Evolutionary conservation across 495 filamentous ascomycete species (phyloP), one percentile per base, ranked within the genome.

Genomic region (Xanthoparmelia taractica): DNA sequence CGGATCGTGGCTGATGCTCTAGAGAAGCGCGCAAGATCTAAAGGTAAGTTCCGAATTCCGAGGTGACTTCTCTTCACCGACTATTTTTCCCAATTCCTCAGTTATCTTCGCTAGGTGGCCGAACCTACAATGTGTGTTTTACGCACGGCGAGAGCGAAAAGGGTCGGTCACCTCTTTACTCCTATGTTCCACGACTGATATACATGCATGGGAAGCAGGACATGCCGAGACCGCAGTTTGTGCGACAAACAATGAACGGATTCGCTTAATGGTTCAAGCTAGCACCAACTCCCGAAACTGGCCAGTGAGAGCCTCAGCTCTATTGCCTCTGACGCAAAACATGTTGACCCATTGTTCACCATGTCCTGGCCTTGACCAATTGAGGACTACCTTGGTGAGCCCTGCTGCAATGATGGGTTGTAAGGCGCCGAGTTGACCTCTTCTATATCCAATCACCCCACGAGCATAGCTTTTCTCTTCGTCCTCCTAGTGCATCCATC

Each of bases 1-100:
- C 47, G 23, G 10, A 12, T 17, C 12, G 48, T 52, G 48, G 48
- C 48, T 31, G 4, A 8, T 48, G 48, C 12, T 17, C 15, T 10
- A 11, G 27, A 5, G 48, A 52, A 52, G 15, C 23, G 47, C 47
- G 47, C 48, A 4, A 29, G 12, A 29, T 2, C n/a, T n/a, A n/a
- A n/a, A n/a, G n/a, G n/a, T n/a, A n/a, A n/a, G n/a, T n/a, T n/a
- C n/a, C n/a, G n/a, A n/a, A n/a, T n/a, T n/a, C n/a, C n/a, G n/a
- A n/a, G n/a, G n/a, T n/a, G n/a, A n/a, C n/a, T n/a, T n/a, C 20
- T 27, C 25, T 52, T n/a, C 48, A 52, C 48, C 48, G 48, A 52
- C 48, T 52, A 25, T 52, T 52, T 27, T 12, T 29, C 45, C 45
- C 12, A 20, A 25, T 20, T 25, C 5, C 5, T 45, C 20, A 45